Percentiles rank a stretch among this genome's conserved stretches.
These are phyloP conservation scores for Corymbia calophylla DNA, from an alignment of 441 rosid species.

Conservation along the genomic window DNA sequence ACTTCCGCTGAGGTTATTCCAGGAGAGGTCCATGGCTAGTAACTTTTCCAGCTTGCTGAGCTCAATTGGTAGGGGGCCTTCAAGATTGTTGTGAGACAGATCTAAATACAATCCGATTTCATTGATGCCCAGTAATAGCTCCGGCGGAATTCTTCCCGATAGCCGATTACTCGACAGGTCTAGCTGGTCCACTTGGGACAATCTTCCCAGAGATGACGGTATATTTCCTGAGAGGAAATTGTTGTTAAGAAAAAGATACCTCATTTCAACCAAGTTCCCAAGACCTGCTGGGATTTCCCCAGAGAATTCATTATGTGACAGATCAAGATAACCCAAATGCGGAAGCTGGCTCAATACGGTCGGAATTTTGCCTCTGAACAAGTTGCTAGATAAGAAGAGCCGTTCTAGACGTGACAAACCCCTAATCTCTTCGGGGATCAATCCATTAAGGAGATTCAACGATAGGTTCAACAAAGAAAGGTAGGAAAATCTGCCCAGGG, in stretches of 20 bases:
- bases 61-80: conserved; percentile 31
- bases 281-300: conserved; percentile 24
- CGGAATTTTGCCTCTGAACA: conserved; percentile 20
- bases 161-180: conserved; percentile 29
- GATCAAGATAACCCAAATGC: conserved; percentile 22
- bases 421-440: conserved; percentile 8
- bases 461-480: conserved; percentile 22
- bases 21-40: conserved; percentile 28
- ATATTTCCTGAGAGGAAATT: conserved; percentile 42
- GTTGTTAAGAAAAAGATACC: conserved; percentile 36
- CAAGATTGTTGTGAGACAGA: conserved; percentile 25
- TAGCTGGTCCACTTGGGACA: conserved; percentile 18
- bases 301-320: conserved; percentile 16
- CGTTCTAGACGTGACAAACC: conserved; percentile 10
- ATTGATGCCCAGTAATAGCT: conserved; percentile 5
- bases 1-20: conserved; percentile 20
- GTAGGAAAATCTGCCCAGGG: conserved; percentile 5
- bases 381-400: conserved; percentile 24
- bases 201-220: conserved; percentile 29
- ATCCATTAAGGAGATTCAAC: conserved; percentile 21
- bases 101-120: conserved; percentile 27
- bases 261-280: conserved; percentile 14
- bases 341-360: conserved; percentile 6
- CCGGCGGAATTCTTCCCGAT: conserved; percentile 23
- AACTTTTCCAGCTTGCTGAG: conserved; percentile 31